phyloP scores from a whole-genome alignment of 2,329 filamentous ascomycete genomes.

The Xylariales sp. region DNA sequence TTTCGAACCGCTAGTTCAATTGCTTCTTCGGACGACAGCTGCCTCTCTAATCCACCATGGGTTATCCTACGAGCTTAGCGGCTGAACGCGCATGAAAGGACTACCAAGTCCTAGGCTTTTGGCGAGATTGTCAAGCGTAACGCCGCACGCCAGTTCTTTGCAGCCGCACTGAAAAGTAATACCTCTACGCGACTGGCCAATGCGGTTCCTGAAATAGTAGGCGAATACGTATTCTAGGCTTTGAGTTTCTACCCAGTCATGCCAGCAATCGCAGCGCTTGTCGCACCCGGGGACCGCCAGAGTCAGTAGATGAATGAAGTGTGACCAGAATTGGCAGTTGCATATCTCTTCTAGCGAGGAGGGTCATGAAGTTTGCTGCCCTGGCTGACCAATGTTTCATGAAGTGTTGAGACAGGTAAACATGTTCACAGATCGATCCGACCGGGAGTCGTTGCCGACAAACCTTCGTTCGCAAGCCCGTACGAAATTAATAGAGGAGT shows the following conservation, averaged over 20 bases:
- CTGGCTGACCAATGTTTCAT: constrained; percentile 5
- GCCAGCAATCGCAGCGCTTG: neutral
- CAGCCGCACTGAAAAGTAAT: neutral
- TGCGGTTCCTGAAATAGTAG: too few species aligned
- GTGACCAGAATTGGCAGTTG: neutral
- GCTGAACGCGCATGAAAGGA: neutral
- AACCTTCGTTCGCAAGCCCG: constrained; percentile 1
- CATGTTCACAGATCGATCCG: constrained; percentile 5
- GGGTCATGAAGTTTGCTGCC: neutral
- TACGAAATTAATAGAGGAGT: constrained; percentile 10
- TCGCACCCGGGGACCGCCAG: neutral
- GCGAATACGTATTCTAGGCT: too few species aligned
- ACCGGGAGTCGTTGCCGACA: constrained; percentile 2
- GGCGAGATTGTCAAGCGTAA: constrained; percentile 2
- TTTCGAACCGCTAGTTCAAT: too few species aligned
- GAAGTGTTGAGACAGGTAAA: constrained; percentile 3
- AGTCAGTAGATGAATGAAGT: neutral
- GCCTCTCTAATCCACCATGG: neutral
- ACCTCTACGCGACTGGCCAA: too few species aligned
- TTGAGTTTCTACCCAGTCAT: too few species aligned
- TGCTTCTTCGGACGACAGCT: too few species aligned
- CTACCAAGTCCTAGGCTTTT: neutral
- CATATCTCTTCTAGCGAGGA: neutral
- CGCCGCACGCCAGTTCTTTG: neutral
- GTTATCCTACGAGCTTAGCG: neutral